Base-by-base conservation (phyloP, 176 grass and related monocot species). In the Pontederia crassipes region DNA sequence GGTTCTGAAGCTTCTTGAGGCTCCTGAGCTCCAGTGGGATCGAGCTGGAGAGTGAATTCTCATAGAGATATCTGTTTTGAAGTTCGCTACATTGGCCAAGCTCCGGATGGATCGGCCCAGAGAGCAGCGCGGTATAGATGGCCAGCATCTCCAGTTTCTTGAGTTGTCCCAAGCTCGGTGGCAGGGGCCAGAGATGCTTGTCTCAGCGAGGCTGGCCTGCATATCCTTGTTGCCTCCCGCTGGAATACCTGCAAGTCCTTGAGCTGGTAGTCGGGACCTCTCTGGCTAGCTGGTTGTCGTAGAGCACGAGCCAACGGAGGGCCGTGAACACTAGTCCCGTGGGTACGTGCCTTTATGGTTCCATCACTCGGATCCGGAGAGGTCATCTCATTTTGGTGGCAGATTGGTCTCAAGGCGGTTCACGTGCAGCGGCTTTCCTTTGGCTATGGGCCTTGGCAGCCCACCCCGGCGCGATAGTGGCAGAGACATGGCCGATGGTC, bases 281-380 rank as follows among this genome's bases (percentile, higher is more conserved):
- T 10, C 90, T 85, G 11, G 71, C 90, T 0, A 95, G 82, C 59
- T 86, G 77, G 79, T 95, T 95, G 77, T 95, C 85, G 85, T 72
- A 95, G 73, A 95, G 14, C 46, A 95, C 57, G 54, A 95, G 66
- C 59, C 82, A 75, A 10, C 74, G 55, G 12, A 95, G 90, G 2
- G 56, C 14, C 10, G 79, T 77, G 20, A 24, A 24, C 20, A 24
- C 20, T 24, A 24, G 20, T 24, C 20, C 20, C 20, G 20, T 24
- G 20, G 20, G 20, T 24, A 24, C 20, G 1, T 24, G 0, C 20
- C 20, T 24, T 24, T 24, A 24, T 24, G 0, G 20, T 24, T 24
- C 20, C 20, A 24, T 24, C 20, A 24, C 20, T 24, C 20, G 20
- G 20, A 24, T 24, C 20, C 20, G 20, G 20, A 24, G 20, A 24